Percentiles rank a stretch among this genome's conserved stretches.
Conservation (phyloP, 148 eudicot species). For the Rhododendron mucronatum region DNA sequence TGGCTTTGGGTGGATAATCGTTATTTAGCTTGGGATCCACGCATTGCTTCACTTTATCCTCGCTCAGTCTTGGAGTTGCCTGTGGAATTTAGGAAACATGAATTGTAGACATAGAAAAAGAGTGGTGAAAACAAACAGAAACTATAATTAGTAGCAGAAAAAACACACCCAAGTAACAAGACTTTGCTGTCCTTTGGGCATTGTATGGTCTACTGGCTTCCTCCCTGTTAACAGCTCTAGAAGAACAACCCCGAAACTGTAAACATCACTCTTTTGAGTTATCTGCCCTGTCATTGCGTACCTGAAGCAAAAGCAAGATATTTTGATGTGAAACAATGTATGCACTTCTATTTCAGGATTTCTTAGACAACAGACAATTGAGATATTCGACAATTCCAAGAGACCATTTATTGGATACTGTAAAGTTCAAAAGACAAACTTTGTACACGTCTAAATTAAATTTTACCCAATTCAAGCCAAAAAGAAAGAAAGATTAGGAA, state of each 20-base stretch:
- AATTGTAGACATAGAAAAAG: not conserved
- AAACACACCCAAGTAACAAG: constrained; percentile 82
- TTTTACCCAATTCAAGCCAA: not conserved
- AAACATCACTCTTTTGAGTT: constrained; percentile 92
- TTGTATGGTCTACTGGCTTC: constrained; percentile 94
- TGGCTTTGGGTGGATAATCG: constrained; percentile 77
- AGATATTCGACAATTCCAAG: not conserved
- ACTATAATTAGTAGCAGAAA: not conserved
- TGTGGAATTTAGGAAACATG: constrained; percentile 21
- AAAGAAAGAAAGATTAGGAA: not conserved
- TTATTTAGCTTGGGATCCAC: constrained; percentile 85
- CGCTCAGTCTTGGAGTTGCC: constrained; percentile 96
- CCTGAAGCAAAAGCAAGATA: constrained; percentile 30
- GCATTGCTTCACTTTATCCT: constrained; percentile 95
- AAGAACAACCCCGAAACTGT: constrained; percentile 96
- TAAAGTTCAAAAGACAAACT: not conserved
- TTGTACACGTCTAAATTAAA: not conserved
- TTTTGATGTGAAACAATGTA: not conserved
- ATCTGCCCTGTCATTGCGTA: constrained; percentile 99
- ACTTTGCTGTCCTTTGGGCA: constrained; percentile 96
- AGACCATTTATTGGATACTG: not conserved
- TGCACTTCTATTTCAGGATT: not conserved
- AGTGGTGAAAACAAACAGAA: not conserved
- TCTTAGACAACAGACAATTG: not conserved
- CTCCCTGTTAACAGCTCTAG: constrained; percentile 92